Percentiles rank a stretch among this genome's conserved stretches.
These are phyloP conservation scores for Trypanosoma rangeli DNA, from an alignment of 208 protist species.

Conservation along the genomic window DNA sequence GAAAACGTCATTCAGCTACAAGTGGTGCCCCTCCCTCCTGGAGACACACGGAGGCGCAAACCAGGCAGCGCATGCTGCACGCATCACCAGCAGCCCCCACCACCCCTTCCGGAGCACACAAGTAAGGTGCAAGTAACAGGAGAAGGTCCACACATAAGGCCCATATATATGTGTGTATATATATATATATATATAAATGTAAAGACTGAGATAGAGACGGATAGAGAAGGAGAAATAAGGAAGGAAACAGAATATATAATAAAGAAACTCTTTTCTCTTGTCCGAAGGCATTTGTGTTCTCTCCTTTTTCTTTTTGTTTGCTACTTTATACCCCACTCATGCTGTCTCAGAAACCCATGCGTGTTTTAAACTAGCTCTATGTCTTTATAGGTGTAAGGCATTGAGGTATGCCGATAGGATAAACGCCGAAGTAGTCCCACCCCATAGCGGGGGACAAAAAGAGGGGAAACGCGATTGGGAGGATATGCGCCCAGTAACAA, in stretches of 20 bases:
- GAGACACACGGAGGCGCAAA: background rate
- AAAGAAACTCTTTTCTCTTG: background rate
- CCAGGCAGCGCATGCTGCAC: no score
- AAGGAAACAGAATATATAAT: conserved; percentile 2
- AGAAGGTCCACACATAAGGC: no score
- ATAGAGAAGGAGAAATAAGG: background rate
- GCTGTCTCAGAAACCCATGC: background rate
- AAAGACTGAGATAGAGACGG: conserved; percentile 9
- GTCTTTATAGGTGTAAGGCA: no score
- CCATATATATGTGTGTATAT: background rate
- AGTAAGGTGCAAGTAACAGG: no score
- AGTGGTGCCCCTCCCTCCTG: no score
- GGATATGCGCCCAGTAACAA: no score
- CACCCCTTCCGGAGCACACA: background rate
- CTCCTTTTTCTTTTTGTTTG: background rate
- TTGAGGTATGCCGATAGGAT: no score
- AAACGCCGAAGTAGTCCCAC: no score
- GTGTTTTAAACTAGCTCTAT: background rate
- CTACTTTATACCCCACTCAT: background rate
- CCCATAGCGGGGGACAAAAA: no score
- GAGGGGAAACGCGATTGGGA: no score
- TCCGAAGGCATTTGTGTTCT: background rate
- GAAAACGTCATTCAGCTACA: no score
- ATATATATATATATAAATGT: conserved; percentile 7
- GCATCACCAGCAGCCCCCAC: no score